Conservation (phyloP, 2,329 filamentous ascomycete genomes). For the Cercospora zeina region DNA sequence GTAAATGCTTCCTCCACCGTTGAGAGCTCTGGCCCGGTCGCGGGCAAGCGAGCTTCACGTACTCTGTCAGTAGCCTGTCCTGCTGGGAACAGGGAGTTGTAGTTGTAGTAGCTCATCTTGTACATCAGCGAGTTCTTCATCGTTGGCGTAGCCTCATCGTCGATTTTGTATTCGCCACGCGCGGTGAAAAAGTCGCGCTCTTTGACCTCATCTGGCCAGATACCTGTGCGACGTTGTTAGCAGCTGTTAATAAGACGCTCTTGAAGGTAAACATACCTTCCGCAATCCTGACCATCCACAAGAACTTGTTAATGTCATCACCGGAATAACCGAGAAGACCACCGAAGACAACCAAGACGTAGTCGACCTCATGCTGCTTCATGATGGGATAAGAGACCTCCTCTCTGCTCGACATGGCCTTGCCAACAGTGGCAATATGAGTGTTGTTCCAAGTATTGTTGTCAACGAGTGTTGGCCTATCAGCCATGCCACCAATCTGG, state of each 20-base stretch:
- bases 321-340: constrained; percentile 95
- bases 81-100: constrained; percentile 82
- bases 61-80: constrained; percentile 91
- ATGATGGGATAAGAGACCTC: constrained; percentile 99
- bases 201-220: constrained; percentile 99
- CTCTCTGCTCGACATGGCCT: constrained; percentile 96
- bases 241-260: constrained; percentile 17
- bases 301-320: constrained; percentile 99
- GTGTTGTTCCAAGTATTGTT: constrained; percentile 99
- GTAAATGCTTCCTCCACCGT: constrained; percentile 96
- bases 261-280: constrained; percentile 60
- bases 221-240: constrained; percentile 45
- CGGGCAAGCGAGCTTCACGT: constrained; percentile 76
- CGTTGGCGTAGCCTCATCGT: constrained; percentile 86
- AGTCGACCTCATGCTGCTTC: constrained; percentile 97
- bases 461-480: constrained; percentile 93
- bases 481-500: constrained; percentile 99
- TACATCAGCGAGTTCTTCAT: constrained; percentile 99
- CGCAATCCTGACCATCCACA: constrained; percentile 99
- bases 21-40: constrained; percentile 78
- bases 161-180: constrained; percentile 91
- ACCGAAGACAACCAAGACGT: constrained; percentile 96
- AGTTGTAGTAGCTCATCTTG: constrained; percentile 99
- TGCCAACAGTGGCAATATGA: constrained; percentile 97
- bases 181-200: constrained; percentile 94